Evolutionary conservation across 2,329 filamentous ascomycete species (phyloP), one percentile per base, ranked within the genome.

Genomic region (Lachnellula suecica): DNA sequence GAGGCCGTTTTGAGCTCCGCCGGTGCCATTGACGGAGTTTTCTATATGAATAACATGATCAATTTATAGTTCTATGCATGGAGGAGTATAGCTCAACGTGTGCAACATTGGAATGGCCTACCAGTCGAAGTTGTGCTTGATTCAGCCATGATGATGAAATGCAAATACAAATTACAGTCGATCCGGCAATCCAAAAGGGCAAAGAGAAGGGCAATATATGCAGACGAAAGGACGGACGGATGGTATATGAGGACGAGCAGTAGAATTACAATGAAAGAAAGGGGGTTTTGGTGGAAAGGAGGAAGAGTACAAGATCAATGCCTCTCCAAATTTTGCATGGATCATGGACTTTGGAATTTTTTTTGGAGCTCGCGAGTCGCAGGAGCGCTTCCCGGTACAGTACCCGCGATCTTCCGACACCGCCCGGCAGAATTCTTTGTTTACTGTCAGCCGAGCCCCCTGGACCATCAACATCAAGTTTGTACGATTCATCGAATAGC

Each of bases 141-240:
- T 59, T 63, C 59, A 55, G 62, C 59, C 65, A 67, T 68, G 44
- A 51, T 62, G 53, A 46, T 43, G 45, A 34, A 23, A 17, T 17
- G 37, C 35, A 47, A 44, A 19, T 20, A 20, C 19, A 42, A 54
- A 19, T 22, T 35, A 47, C 31, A 47, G 34, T 24, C 42, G 48
- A 52, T 8, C 43, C 49, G 35, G 24, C 35, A 45, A 53, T 46
- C 40, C 51, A 46, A 55, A 43, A 55, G 53, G 29, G 44, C 48
- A 51, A 45, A 53, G 29, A 51, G 38, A 25, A 45, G 20, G 20
- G 23, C 47, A 55, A 56, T 57, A 43, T 50, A 47, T 53, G 47
- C 27, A 51, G 48, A 44, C n/a, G 44, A 50, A 57, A 57, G 42
- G 46, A 60, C 40, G 54, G 43, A 46, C 24, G 11, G 15, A 10